Percentiles rank a stretch among this genome's conserved stretches.
Evolutionary conservation across 2,329 filamentous ascomycete genomes (phyloP).

Genomic region (Verticillium longisporum): DNA sequence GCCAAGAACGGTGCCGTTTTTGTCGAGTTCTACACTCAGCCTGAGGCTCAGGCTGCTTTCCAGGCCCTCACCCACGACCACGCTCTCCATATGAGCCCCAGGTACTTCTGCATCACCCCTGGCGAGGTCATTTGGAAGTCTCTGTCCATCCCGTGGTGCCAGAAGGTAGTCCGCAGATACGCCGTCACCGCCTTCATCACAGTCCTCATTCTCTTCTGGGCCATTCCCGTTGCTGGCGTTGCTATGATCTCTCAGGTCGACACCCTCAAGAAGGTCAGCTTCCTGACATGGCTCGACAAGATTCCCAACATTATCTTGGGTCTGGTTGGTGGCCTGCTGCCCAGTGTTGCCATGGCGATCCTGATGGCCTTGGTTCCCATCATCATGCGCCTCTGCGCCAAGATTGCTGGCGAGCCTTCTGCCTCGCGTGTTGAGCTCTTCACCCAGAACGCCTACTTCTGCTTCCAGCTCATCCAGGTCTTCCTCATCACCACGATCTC

Average conservation of each 20-base stretch:
- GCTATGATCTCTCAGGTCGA: conserved; percentile 81
- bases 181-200: conserved; percentile 65
- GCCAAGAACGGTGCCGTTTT: conserved; percentile 73
- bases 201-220: conserved; percentile 82
- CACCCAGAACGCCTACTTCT: conserved; percentile 87
- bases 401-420: conserved; percentile 72
- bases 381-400: conserved; percentile 71
- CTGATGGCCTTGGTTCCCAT: conserved; percentile 83
- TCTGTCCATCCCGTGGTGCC: conserved; percentile 79
- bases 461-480: conserved; percentile 84
- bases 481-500: conserved; percentile 82
- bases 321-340: conserved; percentile 78
- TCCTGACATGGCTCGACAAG: conserved; percentile 63
- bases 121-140: conserved; percentile 84
- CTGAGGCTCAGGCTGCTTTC: conserved; percentile 78
- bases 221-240: conserved; percentile 67
- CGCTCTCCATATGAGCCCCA: conserved; percentile 77
- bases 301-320: conserved; percentile 69
- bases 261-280: conserved; percentile 58
- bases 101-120: conserved; percentile 77
- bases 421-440: conserved; percentile 76
- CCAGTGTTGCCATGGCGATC: conserved; percentile 69
- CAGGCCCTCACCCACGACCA: conserved; percentile 85
- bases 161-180: conserved; percentile 67
- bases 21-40: conserved; percentile 78